Conservation (phyloP, 129 eudicot species). For the Cynara cardunculus region DNA sequence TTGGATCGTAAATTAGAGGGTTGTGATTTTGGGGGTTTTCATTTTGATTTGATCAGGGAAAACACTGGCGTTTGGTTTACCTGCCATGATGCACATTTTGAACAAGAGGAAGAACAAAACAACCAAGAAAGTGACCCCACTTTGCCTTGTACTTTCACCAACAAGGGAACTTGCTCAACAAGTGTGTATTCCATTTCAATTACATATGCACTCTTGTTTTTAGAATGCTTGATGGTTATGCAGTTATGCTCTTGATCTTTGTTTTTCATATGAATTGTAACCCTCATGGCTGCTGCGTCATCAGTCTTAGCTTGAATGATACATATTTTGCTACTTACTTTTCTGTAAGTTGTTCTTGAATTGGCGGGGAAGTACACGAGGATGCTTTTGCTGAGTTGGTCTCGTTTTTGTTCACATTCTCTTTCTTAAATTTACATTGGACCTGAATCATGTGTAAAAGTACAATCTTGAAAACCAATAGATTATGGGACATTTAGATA, state of each 20-base stretch:
- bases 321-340: too few species aligned
- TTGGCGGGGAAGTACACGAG: not conserved
- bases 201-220: not conserved
- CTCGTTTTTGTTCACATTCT: not conserved
- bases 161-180: slow-evolving; percentile 99
- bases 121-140: slow-evolving; percentile 61
- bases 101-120: slow-evolving; percentile 52
- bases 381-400: not conserved
- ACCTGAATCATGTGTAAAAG: not conserved
- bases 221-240: not conserved
- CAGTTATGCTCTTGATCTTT: not conserved
- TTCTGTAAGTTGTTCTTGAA: too few species aligned
- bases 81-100: slow-evolving; percentile 80
- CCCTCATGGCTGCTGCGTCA: not conserved
- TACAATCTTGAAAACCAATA: not conserved
- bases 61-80: slow-evolving; percentile 91
- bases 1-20: not conserved
- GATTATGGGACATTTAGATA: not conserved
- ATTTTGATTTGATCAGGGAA: slow-evolving; percentile 53
- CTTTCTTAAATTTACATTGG: too few species aligned
- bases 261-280: not conserved
- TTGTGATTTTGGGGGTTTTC: not conserved
- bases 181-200: slow-evolving; percentile 40
- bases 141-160: slow-evolving; percentile 87
- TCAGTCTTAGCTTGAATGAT: not conserved